A percentile compares a stretch with the other conserved stretches of the same genome.
These are phyloP conservation scores for Linanthus parryae DNA, from an alignment of 148 eudicot species.

Conservation along the genomic window DNA sequence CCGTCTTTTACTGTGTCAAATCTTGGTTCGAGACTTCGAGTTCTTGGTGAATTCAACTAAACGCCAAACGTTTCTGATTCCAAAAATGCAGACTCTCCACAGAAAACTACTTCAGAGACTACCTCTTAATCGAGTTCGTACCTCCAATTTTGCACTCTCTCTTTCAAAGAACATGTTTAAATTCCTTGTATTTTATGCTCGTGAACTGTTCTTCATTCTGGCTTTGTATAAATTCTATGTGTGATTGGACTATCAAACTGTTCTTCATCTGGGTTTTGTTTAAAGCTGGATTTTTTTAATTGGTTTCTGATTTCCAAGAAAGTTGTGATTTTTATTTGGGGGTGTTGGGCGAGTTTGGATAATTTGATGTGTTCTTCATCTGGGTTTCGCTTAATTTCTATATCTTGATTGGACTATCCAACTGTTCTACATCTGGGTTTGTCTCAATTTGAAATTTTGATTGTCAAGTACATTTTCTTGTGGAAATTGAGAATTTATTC, in stretches of 20 bases:
- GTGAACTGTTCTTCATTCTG: background rate
- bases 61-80: too few relatives aligned
- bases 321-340: background rate
- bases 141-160: background rate
- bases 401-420: too few relatives aligned
- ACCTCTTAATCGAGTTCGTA: conserved; percentile 34
- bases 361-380: too few relatives aligned
- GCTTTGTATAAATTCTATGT: background rate
- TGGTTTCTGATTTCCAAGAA: background rate
- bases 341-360: too few relatives aligned
- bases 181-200: background rate
- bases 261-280: background rate
- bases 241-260: background rate
- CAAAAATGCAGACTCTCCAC: conserved; percentile 39
- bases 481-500: background rate
- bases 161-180: background rate
- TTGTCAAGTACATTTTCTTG: background rate
- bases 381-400: too few relatives aligned
- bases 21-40: background rate
- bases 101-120: conserved; percentile 22
- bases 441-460: background rate
- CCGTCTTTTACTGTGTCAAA: background rate
- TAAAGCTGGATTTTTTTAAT: too few relatives aligned
- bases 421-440: background rate
- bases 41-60: background rate